Evolutionary conservation across 2,329 filamentous ascomycete species (phyloP), one percentile per base, ranked within the genome.

Genomic region (Sclerotinia borealis): DNA sequence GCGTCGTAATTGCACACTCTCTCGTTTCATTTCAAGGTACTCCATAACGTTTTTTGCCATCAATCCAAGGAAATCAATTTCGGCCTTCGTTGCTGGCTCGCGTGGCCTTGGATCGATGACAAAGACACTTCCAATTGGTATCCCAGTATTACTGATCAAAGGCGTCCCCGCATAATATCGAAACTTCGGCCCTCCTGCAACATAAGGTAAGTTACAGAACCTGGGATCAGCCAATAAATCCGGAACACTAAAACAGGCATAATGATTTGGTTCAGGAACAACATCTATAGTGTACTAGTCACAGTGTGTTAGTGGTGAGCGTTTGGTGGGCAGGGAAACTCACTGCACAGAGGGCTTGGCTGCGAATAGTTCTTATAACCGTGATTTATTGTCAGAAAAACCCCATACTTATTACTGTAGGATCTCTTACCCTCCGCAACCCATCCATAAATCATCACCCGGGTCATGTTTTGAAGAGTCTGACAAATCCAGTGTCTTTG

Each of bases 11-110:
- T 79, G 82, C 63, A 79, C 82, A 60, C 72, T 78, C 66, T 75
- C 80, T 68, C 79, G 78, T 56, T 76, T 81, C 78, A 78, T 82
- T 73, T 85, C 84, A 19, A 89, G 71, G 63, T 87, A 84, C 31
- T 84, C 79, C 75, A 85, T 84, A 6, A 84, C 77, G 4, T 83
- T 80, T 31, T 75, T 75, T 1, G 81, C 76, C 72, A 87, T 77
- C 36, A 83, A 81, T 55, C 82, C 80, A 70, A 88, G 76, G 54
- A 84, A 85, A 22, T 78, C 76, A 2, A 80, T 67, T 50, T 84
- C 79, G 17, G 77, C 76, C 0, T 74, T 67, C 9, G 77, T 75
- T 9, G 51, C 41, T 0, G 80, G 81, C 43, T 79, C 68, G 22
- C 83, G 80, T 0, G 83, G 80, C 17, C 76, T 76, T 34, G 81